Evolutionary conservation across 2,329 filamentous ascomycete genomes (phyloP), one percentile per base, ranked within the genome.

Genomic region (Plectosphaerella cucumerina): DNA sequence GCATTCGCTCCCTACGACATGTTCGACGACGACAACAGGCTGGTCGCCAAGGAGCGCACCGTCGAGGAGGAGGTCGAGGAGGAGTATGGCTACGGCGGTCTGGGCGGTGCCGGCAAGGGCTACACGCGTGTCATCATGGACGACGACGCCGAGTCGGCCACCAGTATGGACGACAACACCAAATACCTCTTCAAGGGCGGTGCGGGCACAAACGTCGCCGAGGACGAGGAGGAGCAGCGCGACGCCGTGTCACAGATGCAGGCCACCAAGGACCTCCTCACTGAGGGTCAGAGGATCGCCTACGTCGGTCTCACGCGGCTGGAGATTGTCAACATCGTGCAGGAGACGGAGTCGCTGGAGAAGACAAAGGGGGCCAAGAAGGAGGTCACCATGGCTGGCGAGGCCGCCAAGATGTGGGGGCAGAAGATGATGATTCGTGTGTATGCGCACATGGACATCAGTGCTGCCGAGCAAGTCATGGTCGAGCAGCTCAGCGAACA

Each of bases 391-490:
- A 72, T 86, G 54, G 82, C 88, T 1, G 73, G 84, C 11, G 94
- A 97, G 67, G 82, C 85, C 34, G 86, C 89, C 73, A 87, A 87
- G 68, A 97, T 97, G 88, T 99, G 93, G 93, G 85, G 89, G 51
- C 94, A 99, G 67, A 95, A 95, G 73, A 96, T 96, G 80, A 99
- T 99, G 92, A 84, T 97, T 53, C 84, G 93, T 21, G 68, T 99
- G 12, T 99, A 97, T 67, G 76, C 84, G 12, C 94, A 99, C 69
- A 99, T 99, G 94, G 94, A 99, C 53, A 95, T 99, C 62, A 91
- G 86, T 62, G 76, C 86, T 20, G 86, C 82, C 14, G 94, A 99
- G 70, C 94, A 99, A 73, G 77, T 99, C 67, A 99, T 99, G 94
- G 97, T 99, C 59, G 94, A 99, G 71, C 94, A 99, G 69, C 77